Base-by-base conservation (phyloP, 192 early-diverging fungal species). In the Irineochytrium annulatum region DNA sequence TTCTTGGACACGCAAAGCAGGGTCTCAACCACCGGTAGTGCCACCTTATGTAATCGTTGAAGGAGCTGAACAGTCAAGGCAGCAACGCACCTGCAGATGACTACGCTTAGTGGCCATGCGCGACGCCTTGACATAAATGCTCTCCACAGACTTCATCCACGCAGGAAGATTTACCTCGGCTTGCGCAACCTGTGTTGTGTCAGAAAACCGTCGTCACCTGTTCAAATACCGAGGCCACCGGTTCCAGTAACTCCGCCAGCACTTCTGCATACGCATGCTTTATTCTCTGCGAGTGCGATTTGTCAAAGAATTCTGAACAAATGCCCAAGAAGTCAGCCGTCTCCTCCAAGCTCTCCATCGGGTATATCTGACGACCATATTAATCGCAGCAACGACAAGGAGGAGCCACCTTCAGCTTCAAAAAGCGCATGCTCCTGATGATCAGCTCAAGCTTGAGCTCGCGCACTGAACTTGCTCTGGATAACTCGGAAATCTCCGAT, bases 131-230 rank as follows among this genome's bases (percentile, higher is more conserved):
- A 89, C 81, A 65, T 86, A 91, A 60, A 99, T 86, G 14, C 90
- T 71, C 70, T 99, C 95, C 33, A 99, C 86, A 2, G 92, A 87
- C 68, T 90, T 92, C 28, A 86, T 89, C 86, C 94, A 94, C 29
- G 86, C 87, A 2, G 94, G 97, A 46, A 97, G 71, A 60, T 97
- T 99, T 26, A 95, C 94, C 69, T 97, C 97, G 4, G 89, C 93
- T 35, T 85, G 80, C 3, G 93, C 94, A 1, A 97, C 84, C 78
- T 86, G 30, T 14, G 8, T 22, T 53, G 17, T 11, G 46, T 43
- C 29, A 33, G 43, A 29, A 76, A 56, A n/a, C 69, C 57, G 26
- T 2, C 32, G 1, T 3, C 2, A 5, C 0, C 17, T 1, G 2
- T 0, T 0, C n/a, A 55, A 20, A n/a, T 24, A 67, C 56, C 31